phyloP scores from a whole-genome alignment of 345 rosid species.

The Murraya koenigii region DNA sequence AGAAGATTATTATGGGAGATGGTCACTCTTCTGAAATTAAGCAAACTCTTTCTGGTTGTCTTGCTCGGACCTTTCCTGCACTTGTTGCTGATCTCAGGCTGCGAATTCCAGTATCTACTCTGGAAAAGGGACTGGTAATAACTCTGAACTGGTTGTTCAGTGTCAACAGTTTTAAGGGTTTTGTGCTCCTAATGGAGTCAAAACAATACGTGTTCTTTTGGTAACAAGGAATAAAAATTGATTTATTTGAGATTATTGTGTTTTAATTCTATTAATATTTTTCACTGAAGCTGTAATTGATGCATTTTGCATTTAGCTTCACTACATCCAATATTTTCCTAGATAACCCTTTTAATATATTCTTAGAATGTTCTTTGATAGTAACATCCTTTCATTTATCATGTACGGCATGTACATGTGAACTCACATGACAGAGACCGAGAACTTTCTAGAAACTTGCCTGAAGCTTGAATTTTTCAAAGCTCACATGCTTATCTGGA shows the following conservation, averaged over 20 bases:
- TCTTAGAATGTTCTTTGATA: not conserved
- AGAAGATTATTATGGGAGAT: conserved; percentile 47
- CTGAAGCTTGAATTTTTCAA: not conserved
- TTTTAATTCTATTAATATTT: not conserved
- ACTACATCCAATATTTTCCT: not conserved
- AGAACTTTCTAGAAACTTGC: not conserved
- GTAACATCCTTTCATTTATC: not conserved
- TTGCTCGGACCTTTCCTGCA: conserved; percentile 78
- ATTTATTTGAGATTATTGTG: not conserved
- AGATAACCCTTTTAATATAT: not conserved
- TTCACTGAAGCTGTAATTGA: not conserved
- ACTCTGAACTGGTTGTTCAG: conserved; percentile 10
- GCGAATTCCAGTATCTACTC: conserved; percentile 57
- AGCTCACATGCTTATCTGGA: not conserved
- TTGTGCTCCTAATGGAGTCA: not conserved
- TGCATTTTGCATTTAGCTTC: not conserved
- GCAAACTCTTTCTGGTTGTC: conserved; percentile 69
- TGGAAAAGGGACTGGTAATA: conserved; percentile 80
- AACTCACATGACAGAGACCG: not conserved
- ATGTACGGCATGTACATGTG: not conserved
- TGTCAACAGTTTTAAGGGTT: not conserved
- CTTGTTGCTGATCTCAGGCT: conserved; percentile 64
- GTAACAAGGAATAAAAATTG: not conserved
- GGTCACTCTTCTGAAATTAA: conserved; percentile 86
- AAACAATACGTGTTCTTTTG: not conserved